Base-by-base conservation (phyloP, 768 basidiomycete species). In the Leucocoprinus birnbaumii region DNA sequence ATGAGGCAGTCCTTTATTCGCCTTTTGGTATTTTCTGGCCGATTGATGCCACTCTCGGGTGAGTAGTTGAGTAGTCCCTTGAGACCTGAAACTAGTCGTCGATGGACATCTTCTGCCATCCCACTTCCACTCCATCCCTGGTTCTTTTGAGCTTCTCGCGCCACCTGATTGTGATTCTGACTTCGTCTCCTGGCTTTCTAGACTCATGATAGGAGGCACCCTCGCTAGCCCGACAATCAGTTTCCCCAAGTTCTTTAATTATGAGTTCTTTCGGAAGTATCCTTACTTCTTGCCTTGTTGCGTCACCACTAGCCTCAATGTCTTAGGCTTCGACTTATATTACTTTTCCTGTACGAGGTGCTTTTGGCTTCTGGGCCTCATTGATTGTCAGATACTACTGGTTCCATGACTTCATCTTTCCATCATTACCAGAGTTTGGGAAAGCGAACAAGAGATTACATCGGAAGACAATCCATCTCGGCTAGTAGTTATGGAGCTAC, bases 251-350 rank as follows among this genome's bases (percentile, higher is more conserved):
- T 61, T 74, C 24, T 79, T 85, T 50, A 63, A 73, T 51, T 66
- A 61, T 48, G 55, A 64, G 11, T 72, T 86, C 56, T 76, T 84
- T 62, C 68, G 64, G 51, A 56, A 64, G 42, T 76, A 82, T 62
- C 85, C 84, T 21, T 87, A 85, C 67, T 79, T 84, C 58, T 70
- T 85, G 10, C 85, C 85, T 5, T 81, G 81, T 54, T 67, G 80
- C 24, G 65, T 80, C 14, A 69, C 80, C 9, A 72, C 74, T 3
- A 40, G 59, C 14, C 62, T 81, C 31, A 72, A 78, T 13, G 19
- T 73, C 18, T 43, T 72, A 3, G 78, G 74, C 1, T 66, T 78
- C 26, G 19, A 70, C 19, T 63, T 79, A 21, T 76, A 73, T 7
- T 79, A 66, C 62, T 64, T 74, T 81, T 73, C 52, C 67, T 87